phyloP scores from a whole-genome alignment of 495 filamentous ascomycete genomes.

The Durotheca rogersii region DNA sequence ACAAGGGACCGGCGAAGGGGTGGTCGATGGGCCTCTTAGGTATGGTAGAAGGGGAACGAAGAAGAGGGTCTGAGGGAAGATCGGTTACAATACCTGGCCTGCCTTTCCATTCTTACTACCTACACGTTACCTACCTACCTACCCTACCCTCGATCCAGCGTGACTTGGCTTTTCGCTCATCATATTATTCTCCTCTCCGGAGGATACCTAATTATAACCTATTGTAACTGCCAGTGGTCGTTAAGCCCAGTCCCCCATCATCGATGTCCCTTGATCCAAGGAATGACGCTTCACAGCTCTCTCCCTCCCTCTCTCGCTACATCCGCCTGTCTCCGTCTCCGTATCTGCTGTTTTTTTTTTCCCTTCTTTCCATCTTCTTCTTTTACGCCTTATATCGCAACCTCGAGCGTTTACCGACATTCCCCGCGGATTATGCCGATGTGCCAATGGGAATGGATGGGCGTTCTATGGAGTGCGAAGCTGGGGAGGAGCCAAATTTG shows the following conservation, averaged over 20 bases:
- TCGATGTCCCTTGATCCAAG: not conserved
- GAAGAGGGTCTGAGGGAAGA: constrained; percentile 24
- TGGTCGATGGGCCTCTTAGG: constrained; percentile 46
- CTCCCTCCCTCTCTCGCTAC: not conserved
- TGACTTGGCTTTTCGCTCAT: not conserved
- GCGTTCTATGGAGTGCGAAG: constrained; percentile 19
- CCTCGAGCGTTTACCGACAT: no score
- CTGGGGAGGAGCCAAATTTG: constrained; percentile 20
- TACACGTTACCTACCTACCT: constrained; percentile 6
- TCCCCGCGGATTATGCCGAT: constrained; percentile 21
- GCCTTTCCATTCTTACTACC: no score
- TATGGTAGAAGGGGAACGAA: constrained; percentile 27
- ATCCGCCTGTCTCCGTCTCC: constrained; percentile 11
- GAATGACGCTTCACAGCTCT: not conserved
- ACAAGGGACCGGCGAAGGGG: constrained; percentile 39
- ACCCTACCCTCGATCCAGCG: constrained; percentile 9
- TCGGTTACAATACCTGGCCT: constrained; percentile 38
- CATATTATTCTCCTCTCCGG: no score
- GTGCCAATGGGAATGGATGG: constrained; percentile 14
- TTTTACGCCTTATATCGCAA: no score
- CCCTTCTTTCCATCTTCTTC: no score
- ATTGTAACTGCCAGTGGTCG: not conserved
- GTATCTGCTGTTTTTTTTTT: no score
- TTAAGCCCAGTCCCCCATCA: not conserved
- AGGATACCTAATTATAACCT: constrained; percentile 4